These are phyloP conservation scores for Fraxinus americana DNA, from an alignment of 257 asterid species.

Conservation along the genomic window DNA sequence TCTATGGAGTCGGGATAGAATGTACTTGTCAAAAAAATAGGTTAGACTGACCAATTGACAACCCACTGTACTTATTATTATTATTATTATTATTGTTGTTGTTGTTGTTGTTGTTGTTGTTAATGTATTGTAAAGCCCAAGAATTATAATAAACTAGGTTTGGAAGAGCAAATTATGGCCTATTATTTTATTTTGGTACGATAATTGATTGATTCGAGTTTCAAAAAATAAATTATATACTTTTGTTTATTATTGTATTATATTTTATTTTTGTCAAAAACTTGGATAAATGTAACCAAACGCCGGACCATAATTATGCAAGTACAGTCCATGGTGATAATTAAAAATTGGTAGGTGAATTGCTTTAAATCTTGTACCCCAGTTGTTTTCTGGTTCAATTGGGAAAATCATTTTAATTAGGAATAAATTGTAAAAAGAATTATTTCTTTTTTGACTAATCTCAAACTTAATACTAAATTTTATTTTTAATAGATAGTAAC, in stretches of 20 bases:
- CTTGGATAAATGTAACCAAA: background rate
- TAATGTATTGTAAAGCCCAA: conserved; percentile 25
- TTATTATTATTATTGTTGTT: too few relatives aligned
- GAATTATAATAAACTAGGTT: conserved; percentile 24
- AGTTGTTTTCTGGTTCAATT: background rate
- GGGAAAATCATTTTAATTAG: background rate
- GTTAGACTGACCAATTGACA: conserved; percentile 15
- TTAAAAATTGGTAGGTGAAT: conserved; percentile 35
- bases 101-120: too few relatives aligned
- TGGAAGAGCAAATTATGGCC: conserved; percentile 28
- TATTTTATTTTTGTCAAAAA: background rate
- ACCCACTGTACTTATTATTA: conserved; percentile 4
- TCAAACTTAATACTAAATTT: background rate
- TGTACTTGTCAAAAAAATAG: background rate
- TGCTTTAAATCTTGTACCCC: background rate
- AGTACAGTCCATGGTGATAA: background rate
- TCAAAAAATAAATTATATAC: background rate
- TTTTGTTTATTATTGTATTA: background rate
- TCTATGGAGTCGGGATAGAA: background rate
- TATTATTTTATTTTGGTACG: conserved; percentile 14
- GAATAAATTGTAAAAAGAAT: too few relatives aligned
- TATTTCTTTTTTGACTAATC: too few relatives aligned
- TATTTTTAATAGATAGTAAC: background rate
- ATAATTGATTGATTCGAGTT: conserved; percentile 3
- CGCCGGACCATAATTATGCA: background rate